These are phyloP conservation scores for Mycosarcoma mackinlayi DNA, from an alignment of 1,284 basidiomycete species.

Conservation along the genomic window DNA sequence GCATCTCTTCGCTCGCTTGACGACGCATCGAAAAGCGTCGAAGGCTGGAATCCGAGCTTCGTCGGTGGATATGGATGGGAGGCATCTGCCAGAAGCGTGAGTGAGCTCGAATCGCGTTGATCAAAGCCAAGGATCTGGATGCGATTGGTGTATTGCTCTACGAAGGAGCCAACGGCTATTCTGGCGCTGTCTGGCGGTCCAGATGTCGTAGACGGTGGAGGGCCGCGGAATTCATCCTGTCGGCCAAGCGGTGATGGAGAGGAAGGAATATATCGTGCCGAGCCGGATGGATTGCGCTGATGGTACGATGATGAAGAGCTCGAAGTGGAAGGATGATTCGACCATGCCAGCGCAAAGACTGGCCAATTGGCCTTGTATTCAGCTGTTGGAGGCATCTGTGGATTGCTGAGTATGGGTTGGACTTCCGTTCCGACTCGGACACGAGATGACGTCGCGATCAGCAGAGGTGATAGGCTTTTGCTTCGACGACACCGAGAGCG, in stretches of 20 bases:
- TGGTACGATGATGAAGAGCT: slow-evolving; percentile 43
- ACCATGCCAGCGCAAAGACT: slow-evolving; percentile 63
- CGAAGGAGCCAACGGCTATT: slow-evolving; percentile 64
- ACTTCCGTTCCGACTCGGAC: too few relatives aligned
- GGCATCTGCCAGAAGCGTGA: slow-evolving; percentile 61
- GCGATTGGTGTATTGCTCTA: slow-evolving; percentile 65
- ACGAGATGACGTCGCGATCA: too few relatives aligned
- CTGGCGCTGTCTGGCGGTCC: slow-evolving; percentile 52
- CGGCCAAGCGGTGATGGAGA: slow-evolving; percentile 49
- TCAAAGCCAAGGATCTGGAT: slow-evolving; percentile 65
- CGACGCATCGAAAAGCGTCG: slow-evolving; percentile 50
- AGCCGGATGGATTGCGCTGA: slow-evolving; percentile 42
- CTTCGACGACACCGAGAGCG: background rate
- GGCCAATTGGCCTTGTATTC: slow-evolving; percentile 56
- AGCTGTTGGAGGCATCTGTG: slow-evolving; percentile 37
- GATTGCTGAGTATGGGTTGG: too few relatives aligned
- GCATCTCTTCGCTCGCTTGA: slow-evolving; percentile 35
- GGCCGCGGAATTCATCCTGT: slow-evolving; percentile 30
- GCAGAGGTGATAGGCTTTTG: too few relatives aligned
- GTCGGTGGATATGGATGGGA: slow-evolving; percentile 67
- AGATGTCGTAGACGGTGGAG: slow-evolving; percentile 27
- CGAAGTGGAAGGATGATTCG: slow-evolving; percentile 47
- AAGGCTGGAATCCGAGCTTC: slow-evolving; percentile 65
- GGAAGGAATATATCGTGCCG: slow-evolving; percentile 39
- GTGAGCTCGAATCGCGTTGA: slow-evolving; percentile 35